Percentiles rank a stretch among this genome's conserved stretches.
Evolutionary conservation across 2,329 filamentous ascomycete species (phyloP).

Genomic region (Orbilia ellipsospora): DNA sequence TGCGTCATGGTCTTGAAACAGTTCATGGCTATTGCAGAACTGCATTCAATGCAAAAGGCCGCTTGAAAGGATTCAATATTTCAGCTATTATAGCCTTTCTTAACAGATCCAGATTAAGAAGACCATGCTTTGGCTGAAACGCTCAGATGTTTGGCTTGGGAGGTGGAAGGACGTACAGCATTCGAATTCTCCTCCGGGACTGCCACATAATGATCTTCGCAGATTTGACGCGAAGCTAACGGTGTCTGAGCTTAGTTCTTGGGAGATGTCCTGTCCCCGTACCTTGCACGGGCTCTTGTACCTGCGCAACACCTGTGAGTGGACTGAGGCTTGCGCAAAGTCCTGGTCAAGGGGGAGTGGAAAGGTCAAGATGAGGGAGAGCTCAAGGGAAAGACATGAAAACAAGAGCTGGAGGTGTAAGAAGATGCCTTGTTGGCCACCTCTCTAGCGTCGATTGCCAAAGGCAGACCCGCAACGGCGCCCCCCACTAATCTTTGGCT

Average conservation of each 20-base stretch:
- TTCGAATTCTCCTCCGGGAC: background rate
- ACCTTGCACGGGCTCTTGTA: slow-evolving; percentile 24
- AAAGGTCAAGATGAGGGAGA: too few relatives aligned
- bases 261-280: background rate
- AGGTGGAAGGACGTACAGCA: background rate
- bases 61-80: slow-evolving; percentile 24
- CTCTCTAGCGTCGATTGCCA: slow-evolving; percentile 24
- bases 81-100: slow-evolving; percentile 23
- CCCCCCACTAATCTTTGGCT: slow-evolving; percentile 29
- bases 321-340: background rate
- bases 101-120: slow-evolving; percentile 44
- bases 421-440: slow-evolving; percentile 8
- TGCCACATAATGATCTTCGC: slow-evolving; percentile 1
- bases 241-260: background rate
- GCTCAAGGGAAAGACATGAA: too few relatives aligned
- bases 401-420: too few relatives aligned
- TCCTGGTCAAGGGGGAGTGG: background rate
- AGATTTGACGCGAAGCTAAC: background rate
- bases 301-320: slow-evolving; percentile 33
- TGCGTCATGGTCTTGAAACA: slow-evolving; percentile 35
- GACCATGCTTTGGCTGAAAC: background rate
- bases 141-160: background rate
- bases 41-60: background rate
- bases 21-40: slow-evolving; percentile 5
- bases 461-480: slow-evolving; percentile 48